phyloP scores from a whole-genome alignment of 1,139 yeast genomes.

The Hyphopichia pseudoburtonii region DNA sequence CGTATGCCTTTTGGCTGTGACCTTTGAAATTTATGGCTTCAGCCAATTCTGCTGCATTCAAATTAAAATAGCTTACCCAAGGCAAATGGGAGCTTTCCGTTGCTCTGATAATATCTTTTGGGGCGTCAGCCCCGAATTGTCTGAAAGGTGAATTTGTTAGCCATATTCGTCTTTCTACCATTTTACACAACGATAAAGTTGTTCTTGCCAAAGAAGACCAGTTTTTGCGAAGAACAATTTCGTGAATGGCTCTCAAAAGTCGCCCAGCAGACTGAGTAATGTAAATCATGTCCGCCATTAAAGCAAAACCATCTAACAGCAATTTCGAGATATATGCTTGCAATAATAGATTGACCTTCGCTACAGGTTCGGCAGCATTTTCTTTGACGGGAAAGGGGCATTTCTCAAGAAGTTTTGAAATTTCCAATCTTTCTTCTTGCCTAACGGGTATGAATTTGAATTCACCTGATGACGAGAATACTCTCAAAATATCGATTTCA shows the following conservation, averaged over 20 bases:
- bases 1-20: conserved; percentile 61
- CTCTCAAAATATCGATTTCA: conserved; percentile 71
- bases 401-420: conserved; percentile 63
- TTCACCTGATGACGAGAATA: conserved; percentile 82
- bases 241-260: conserved; percentile 79
- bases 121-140: conserved; percentile 67
- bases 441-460: conserved; percentile 82
- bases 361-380: conserved; percentile 63
- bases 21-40: conserved; percentile 76
- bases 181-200: conserved; percentile 67
- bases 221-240: conserved; percentile 65
- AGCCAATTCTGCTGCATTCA: conserved; percentile 74
- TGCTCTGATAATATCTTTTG: conserved; percentile 65
- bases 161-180: conserved; percentile 86
- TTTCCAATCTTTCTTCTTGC: conserved; percentile 82
- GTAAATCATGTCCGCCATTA: conserved; percentile 91
- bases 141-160: conserved; percentile 79
- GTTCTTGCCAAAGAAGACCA: conserved; percentile 70
- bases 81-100: conserved; percentile 84
- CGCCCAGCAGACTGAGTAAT: conserved; percentile 94
- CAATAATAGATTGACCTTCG: conserved; percentile 76
- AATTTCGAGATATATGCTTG: conserved; percentile 84
- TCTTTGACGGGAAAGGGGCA: conserved; percentile 90
- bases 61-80: conserved; percentile 72
- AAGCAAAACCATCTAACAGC: conserved; percentile 81